Evolutionary conservation across 129 eudicot genomes (phyloP), one percentile per base, ranked within the genome.

Genomic region (Escallonia rubra): DNA sequence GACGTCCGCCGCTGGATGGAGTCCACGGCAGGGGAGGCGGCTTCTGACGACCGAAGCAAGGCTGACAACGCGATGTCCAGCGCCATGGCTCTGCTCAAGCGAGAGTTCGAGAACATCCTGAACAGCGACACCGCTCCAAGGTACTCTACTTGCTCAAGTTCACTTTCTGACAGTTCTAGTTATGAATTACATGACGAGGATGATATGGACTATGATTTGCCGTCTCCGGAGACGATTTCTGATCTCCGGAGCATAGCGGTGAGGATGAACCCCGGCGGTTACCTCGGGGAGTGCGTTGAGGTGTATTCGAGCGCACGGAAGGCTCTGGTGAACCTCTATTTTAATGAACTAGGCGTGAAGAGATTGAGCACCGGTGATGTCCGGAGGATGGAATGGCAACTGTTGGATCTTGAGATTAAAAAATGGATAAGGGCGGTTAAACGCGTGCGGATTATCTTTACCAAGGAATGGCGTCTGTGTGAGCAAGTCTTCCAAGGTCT

Each of bases 91-190:
- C 78, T 93, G 10, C 77, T 90, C 4, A 96, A 85, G 56, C 88
- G 85, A 65, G 96, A 88, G 87, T 91, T 91, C 49, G 88, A 90
- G 6, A 83, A 74, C 80, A 80, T 91, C 15, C 75, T 91, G 12
- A 63, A 79, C 4, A 44, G 83, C 0, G 79, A 83, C 77, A 63
- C 89, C 2, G 46, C 47, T 64, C 57, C 43, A 1, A 11, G 23
- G 1, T 10, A 8, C 2, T 8, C 68, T 5, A 44, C 38, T 16
- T 4, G 8, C 15, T 41, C 43, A 10, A 43, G 49, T 12, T 52
- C 13, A 52, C 12, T 52, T 40, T 3, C 64, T 4, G 46, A 60
- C 47, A 60, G 48, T 41, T 40, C 7, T 38, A n/a, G 11, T n/a
- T 2, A 42, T 54, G 59, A 54, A 4, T 11, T 52, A 52, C 57